Evolutionary conservation across 108 stramenopile species (phyloP).

Genomic region (Fistulifera pelliculosa): DNA sequence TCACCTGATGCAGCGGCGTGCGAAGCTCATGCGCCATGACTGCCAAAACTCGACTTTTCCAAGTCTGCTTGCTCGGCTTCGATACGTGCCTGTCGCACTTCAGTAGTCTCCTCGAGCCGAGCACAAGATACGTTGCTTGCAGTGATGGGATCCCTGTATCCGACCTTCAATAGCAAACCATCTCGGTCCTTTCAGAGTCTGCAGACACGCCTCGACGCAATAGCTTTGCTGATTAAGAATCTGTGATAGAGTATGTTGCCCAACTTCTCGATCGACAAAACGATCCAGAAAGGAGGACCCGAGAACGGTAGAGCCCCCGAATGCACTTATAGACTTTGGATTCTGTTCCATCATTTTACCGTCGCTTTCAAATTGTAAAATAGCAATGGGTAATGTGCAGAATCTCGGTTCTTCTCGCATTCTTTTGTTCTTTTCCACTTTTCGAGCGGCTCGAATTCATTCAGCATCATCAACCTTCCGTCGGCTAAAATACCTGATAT

Average conservation of each 20-base stretch:
- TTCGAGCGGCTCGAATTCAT: too few species aligned
- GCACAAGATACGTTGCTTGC: conserved; percentile 14
- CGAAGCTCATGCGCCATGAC: conserved; percentile 43
- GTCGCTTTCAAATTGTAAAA: conserved; percentile 16
- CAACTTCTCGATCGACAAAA: conserved; percentile 21
- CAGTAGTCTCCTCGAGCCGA: conserved; percentile 20
- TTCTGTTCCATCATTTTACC: conserved; percentile 20
- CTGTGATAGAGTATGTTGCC: conserved; percentile 11
- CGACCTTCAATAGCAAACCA: conserved; percentile 28
- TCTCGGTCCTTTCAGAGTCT: conserved; percentile 16
- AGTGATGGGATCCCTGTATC: conserved; percentile 28
- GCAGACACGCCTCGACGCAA: conserved; percentile 20
- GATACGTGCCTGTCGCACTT: conserved; percentile 17
- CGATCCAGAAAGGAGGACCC: conserved; percentile 15
- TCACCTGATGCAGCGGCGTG: conserved; percentile 61
- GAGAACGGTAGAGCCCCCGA: too few species aligned
- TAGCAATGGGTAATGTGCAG: conserved; percentile 18
- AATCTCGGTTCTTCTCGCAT: too few species aligned
- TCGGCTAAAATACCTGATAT: too few species aligned
- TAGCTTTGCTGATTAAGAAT: conserved; percentile 1
- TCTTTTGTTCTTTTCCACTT: too few species aligned
- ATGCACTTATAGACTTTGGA: conserved; percentile 8
- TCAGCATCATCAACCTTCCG: too few species aligned
- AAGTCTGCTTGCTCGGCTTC: conserved; percentile 18
- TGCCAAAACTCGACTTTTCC: conserved; percentile 16